A percentile compares a stretch with the other conserved stretches of the same genome.
Evolutionary conservation across 768 basidiomycete species (phyloP).

Genomic region (Paxillus involutus): DNA sequence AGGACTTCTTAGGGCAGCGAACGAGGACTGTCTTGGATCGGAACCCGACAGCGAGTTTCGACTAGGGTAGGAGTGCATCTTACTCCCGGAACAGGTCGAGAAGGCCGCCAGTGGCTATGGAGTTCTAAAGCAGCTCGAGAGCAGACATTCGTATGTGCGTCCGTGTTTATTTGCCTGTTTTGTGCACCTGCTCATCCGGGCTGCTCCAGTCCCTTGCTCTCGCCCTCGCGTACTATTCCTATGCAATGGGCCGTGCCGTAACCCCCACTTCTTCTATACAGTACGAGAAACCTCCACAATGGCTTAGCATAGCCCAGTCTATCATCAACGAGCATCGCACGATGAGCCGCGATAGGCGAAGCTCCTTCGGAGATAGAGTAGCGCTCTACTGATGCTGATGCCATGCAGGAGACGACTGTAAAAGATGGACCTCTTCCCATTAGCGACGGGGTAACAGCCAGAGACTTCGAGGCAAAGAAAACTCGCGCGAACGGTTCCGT

Average conservation of each 20-base stretch:
- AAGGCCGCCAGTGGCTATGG: slow-evolving; percentile 60
- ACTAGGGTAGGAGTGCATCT: slow-evolving; percentile 57
- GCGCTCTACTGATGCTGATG: slow-evolving; percentile 23
- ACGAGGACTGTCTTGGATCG: slow-evolving; percentile 58
- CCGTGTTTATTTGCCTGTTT: neutral
- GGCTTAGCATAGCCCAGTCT: slow-evolving; percentile 64
- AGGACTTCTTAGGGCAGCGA: slow-evolving; percentile 50
- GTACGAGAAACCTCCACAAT: slow-evolving; percentile 41
- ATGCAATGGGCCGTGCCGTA: slow-evolving; percentile 55
- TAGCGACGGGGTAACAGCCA: neutral
- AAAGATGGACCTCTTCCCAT: neutral
- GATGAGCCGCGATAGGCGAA: slow-evolving; percentile 59
- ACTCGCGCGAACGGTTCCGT: neutral
- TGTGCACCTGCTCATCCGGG: slow-evolving; percentile 5
- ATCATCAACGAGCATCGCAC: slow-evolving; percentile 72
- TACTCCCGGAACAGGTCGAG: slow-evolving; percentile 53
- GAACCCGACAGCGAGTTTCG: slow-evolving; percentile 33
- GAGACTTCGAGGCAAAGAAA: slow-evolving; percentile 15
- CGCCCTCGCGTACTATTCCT: slow-evolving; percentile 76
- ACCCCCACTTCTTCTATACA: slow-evolving; percentile 18
- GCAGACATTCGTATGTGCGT: slow-evolving; percentile 60
- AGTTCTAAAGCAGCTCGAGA: slow-evolving; percentile 47
- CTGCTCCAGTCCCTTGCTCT: slow-evolving; percentile 59
- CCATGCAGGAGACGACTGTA: slow-evolving; percentile 7
- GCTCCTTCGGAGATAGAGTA: slow-evolving; percentile 35